phyloP scores from a whole-genome alignment of 371 early-diverging fungal species.

The Rhizopus arrhizus region DNA sequence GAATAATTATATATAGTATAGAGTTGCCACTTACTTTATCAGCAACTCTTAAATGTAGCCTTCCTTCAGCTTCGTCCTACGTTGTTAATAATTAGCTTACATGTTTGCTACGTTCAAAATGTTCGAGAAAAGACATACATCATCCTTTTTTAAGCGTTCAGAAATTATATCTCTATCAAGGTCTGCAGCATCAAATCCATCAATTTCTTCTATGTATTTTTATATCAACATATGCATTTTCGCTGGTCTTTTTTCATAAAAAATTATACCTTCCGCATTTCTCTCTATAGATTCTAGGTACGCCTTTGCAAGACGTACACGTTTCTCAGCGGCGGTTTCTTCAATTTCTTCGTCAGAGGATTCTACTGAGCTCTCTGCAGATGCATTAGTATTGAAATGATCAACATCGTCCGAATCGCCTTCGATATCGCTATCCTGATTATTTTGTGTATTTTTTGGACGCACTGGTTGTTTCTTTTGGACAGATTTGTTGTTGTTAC shows the following conservation, averaged over 20 bases:
- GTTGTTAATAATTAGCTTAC: neutral
- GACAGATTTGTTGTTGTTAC: slow-evolving; percentile 12
- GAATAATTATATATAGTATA: no score
- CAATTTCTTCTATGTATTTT: slow-evolving; percentile 54
- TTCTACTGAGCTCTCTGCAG: slow-evolving; percentile 61
- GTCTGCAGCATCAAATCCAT: slow-evolving; percentile 88
- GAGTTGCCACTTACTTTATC: slow-evolving; percentile 37
- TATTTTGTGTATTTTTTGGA: slow-evolving; percentile 5
- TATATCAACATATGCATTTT: neutral
- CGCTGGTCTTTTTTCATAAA: neutral
- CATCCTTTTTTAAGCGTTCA: slow-evolving; percentile 82
- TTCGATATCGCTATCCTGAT: slow-evolving; percentile 29
- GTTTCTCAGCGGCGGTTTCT: slow-evolving; percentile 91
- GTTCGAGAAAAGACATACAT: slow-evolving; percentile 37
- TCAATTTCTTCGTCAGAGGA: slow-evolving; percentile 64
- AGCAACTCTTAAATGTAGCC: slow-evolving; percentile 54
- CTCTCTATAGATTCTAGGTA: slow-evolving; percentile 81
- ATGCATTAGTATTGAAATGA: slow-evolving; percentile 45
- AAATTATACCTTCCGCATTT: slow-evolving; percentile 56
- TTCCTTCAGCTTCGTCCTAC: slow-evolving; percentile 59
- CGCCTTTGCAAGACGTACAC: slow-evolving; percentile 88
- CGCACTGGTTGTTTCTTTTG: slow-evolving; percentile 2
- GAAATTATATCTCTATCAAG: slow-evolving; percentile 93
- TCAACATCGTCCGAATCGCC: slow-evolving; percentile 53
- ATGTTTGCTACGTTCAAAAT: no score